phyloP scores from a whole-genome alignment of 768 basidiomycete species.

The Hericium coralloides region DNA sequence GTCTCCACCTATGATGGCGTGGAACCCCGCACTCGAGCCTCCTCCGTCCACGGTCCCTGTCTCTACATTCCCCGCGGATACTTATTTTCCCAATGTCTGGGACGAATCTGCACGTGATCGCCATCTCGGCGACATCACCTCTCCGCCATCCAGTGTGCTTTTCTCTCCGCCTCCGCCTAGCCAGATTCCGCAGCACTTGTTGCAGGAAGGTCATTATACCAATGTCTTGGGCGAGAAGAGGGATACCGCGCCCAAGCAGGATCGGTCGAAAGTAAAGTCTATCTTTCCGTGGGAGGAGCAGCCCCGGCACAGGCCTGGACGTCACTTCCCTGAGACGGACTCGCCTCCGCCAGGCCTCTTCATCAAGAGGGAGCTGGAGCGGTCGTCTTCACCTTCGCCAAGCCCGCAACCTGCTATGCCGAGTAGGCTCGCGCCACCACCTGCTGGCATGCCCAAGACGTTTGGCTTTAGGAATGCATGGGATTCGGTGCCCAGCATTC shows the following conservation, averaged over 20 bases:
- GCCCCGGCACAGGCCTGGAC: constrained; percentile 54
- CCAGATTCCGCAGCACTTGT: constrained; percentile 55
- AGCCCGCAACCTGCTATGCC: constrained; percentile 11
- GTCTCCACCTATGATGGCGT: constrained; percentile 60
- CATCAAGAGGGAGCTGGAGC: neutral
- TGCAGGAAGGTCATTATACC: constrained; percentile 69
- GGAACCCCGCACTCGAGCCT: constrained; percentile 76
- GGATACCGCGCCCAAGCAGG: constrained; percentile 48
- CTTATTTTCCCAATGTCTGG: constrained; percentile 84
- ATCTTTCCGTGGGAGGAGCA: constrained; percentile 96
- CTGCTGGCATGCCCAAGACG: constrained; percentile 42
- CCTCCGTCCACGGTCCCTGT: constrained; percentile 57
- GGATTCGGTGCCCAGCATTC: constrained; percentile 77
- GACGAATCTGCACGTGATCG: constrained; percentile 44
- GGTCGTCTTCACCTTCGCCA: constrained; percentile 15
- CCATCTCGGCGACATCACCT: constrained; percentile 23
- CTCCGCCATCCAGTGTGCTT: constrained; percentile 29
- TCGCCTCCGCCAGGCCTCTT: constrained; percentile 17
- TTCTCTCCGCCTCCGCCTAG: constrained; percentile 54
- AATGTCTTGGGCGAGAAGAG: constrained; percentile 42
- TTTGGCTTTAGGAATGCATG: constrained; percentile 74
- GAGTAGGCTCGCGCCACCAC: constrained; percentile 22
- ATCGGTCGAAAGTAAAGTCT: constrained; percentile 59
- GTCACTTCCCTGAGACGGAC: constrained; percentile 46
- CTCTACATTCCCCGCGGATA: constrained; percentile 59